Evolutionary conservation across 1,284 basidiomycete species (phyloP).

Genomic region (Afroboletus lepidellus): DNA sequence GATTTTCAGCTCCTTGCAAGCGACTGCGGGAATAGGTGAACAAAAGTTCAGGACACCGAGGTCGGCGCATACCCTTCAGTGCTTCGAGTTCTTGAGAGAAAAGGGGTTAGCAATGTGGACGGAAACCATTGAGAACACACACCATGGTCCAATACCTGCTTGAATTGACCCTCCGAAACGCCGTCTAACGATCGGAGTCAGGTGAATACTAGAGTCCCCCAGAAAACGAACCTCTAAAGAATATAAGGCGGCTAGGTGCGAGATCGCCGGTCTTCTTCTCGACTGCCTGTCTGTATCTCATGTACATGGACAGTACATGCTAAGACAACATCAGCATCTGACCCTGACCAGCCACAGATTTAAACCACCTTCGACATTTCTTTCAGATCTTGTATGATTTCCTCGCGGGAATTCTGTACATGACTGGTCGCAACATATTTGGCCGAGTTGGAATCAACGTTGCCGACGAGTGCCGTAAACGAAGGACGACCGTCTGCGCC

Average conservation of each 20-base stretch:
- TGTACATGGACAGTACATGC: constrained; percentile 57
- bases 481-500: constrained; percentile 72
- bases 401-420: constrained; percentile 66
- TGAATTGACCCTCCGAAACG: constrained; percentile 78
- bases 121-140: constrained; percentile 10
- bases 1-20: constrained; percentile 54
- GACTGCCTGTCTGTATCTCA: constrained; percentile 47
- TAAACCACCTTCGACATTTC: constrained; percentile 53
- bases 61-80: constrained; percentile 46
- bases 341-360: background rate
- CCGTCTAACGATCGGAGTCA: constrained; percentile 50
- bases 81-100: constrained; percentile 49
- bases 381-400: constrained; percentile 71
- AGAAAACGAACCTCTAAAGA: constrained; percentile 58
- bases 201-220: constrained; percentile 1
- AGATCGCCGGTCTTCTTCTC: constrained; percentile 49
- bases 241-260: constrained; percentile 65
- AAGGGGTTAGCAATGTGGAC: background rate
- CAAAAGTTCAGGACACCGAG: constrained; percentile 4
- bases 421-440: constrained; percentile 54
- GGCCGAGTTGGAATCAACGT: constrained; percentile 65
- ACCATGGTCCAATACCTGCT: constrained; percentile 64
- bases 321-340: constrained; percentile 25
- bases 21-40: constrained; percentile 40
- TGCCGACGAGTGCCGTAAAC: constrained; percentile 72